Percentiles rank a stretch among this genome's conserved stretches.
Conservation (phyloP, 2,329 filamentous ascomycete genomes). For the Talaromyces sp. region DNA sequence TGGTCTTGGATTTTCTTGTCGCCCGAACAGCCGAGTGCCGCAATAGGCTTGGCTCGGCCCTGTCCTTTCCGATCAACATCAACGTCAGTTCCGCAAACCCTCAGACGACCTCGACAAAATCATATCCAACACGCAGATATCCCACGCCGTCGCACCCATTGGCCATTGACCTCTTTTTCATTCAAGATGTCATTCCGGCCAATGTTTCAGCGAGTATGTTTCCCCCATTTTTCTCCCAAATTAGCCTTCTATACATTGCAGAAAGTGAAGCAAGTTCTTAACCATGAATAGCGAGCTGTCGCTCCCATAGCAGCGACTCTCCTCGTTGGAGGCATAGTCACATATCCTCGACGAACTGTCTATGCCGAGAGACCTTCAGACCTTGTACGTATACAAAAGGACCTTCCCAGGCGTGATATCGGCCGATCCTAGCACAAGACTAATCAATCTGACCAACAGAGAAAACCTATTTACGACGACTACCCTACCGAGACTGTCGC, state of each 20-base stretch:
- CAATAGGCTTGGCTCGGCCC: constrained; percentile 31
- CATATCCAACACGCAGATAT: constrained; percentile 27
- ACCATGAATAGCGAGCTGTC: constrained; percentile 39
- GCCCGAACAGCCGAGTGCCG: constrained; percentile 25
- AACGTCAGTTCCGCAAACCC: constrained; percentile 19
- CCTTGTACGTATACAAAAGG: constrained; percentile 28
- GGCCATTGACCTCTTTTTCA: constrained; percentile 26
- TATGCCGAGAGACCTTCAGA: constrained; percentile 45
- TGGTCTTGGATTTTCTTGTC: constrained; percentile 16
- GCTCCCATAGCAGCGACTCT: constrained; percentile 43
- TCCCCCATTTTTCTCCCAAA: constrained; percentile 9
- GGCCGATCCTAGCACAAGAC: not conserved
- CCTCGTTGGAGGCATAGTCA: constrained; percentile 40
- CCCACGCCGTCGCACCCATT: constrained; percentile 27
- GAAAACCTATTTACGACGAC: constrained; percentile 49
- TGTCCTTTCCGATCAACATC: constrained; percentile 20
- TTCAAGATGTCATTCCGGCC: constrained; percentile 42
- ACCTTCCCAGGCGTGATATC: not conserved
- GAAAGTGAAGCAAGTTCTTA: constrained; percentile 24
- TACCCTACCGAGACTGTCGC: constrained; percentile 33
- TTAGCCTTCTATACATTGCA: constrained; percentile 9
- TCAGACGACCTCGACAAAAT: constrained; percentile 25
- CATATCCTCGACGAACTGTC: constrained; percentile 41
- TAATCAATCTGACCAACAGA: constrained; percentile 27
- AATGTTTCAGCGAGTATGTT: constrained; percentile 42